A percentile compares a stretch with the other conserved stretches of the same genome.
phyloP scores from a whole-genome alignment of 2,329 filamentous ascomycete genomes.

The Phyllosticta ampelicida region DNA sequence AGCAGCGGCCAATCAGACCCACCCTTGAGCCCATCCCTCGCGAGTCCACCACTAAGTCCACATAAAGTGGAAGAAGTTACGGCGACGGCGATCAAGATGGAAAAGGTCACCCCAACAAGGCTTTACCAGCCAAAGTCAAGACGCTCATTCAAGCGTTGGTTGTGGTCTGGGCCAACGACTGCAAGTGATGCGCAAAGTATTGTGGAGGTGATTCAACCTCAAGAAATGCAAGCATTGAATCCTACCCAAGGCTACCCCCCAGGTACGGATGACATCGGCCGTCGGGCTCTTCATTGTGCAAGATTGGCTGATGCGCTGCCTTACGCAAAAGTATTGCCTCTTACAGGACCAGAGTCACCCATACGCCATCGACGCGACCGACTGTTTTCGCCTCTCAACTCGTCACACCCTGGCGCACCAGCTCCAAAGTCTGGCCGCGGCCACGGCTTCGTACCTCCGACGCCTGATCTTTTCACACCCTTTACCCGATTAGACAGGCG shows the following conservation, averaged over 20 bases:
- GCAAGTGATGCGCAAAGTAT: conserved; percentile 4
- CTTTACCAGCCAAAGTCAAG: background rate
- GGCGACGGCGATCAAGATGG: background rate
- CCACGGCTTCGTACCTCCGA: background rate
- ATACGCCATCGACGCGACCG: background rate
- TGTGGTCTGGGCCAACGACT: background rate
- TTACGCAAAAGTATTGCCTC: background rate
- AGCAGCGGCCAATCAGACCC: background rate
- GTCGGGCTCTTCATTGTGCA: background rate
- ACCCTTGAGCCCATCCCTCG: background rate
- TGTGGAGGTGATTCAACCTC: background rate
- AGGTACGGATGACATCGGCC: background rate
- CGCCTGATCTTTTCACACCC: background rate
- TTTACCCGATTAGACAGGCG: background rate
- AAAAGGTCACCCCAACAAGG: background rate
- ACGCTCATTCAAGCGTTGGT: conserved; percentile 1
- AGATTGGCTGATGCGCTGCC: background rate
- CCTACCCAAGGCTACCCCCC: background rate
- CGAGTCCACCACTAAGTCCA: background rate
- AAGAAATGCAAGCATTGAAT: background rate
- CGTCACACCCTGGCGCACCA: background rate
- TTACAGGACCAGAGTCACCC: background rate
- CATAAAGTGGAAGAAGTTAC: background rate
- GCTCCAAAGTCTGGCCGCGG: background rate
- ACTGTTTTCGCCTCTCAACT: background rate